Base-by-base conservation (phyloP, 805 yeast genomes). In the Metschnikowia rubicola region DNA sequence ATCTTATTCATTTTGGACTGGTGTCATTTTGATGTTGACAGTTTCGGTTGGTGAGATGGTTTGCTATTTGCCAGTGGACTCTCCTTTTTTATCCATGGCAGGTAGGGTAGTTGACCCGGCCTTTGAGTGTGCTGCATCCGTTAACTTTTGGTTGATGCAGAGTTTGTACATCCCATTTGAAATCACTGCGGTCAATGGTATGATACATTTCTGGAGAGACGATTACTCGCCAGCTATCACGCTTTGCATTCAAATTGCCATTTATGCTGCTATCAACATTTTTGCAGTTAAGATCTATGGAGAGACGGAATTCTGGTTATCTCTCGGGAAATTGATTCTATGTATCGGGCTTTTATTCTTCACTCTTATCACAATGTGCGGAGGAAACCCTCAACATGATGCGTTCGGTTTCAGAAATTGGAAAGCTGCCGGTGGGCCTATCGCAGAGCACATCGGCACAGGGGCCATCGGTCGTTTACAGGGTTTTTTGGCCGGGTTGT, bases 291-390 rank as follows among this genome's bases (percentile, higher is more conserved):
- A 71, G 36, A 75, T 77, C 51, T 88, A 84, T 57, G 96, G 96
- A 30, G 96, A 88, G 61, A 73, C 83, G 21, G 96, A 88, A 64
- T 89, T 88, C 60, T 83, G 86, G 84, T 67, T 88, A 17, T 80
- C 91, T 1, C 71, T 86, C 59, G 81, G 83, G 15, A 68, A 73
- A 50, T 81, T 78, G 60, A 63, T 71, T 5, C 70, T 88, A 40
- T 89, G 91, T 11, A 62, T 83, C n/a, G 96, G 94, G 2, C 70
- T 88, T 39, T 76, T 88, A 49, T 58, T 84, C 28, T 88, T 85
- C 64, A 86, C 94, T 1, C 84, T 88, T 56, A 62, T 87, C 44
- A 82, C 90, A 6, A 88, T 88, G 95, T 79, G 85, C 33, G 96
- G 96, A 30, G 96, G 96, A 28, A 88, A 88, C 62, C 96, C 96